Evolutionary conservation across 495 filamentous ascomycete species (phyloP).

Genomic region (Aspergillus olivimuriae): DNA sequence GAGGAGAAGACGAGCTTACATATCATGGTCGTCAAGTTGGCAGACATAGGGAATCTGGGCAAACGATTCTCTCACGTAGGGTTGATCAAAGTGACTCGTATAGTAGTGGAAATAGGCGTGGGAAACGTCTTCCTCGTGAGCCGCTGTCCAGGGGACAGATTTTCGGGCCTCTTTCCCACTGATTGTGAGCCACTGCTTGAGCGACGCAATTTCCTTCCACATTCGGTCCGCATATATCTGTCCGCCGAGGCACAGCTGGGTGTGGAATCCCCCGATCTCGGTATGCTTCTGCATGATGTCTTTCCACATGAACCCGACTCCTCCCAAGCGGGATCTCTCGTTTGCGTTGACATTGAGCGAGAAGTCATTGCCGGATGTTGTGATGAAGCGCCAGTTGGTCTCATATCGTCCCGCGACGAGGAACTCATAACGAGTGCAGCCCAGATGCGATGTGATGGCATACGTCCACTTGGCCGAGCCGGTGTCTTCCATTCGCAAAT

Average conservation of each 20-base stretch:
- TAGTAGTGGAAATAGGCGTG: slow-evolving; percentile 99
- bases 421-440: slow-evolving; percentile 96
- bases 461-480: slow-evolving; percentile 91
- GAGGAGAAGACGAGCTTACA: slow-evolving; percentile 52
- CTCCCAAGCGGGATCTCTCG: slow-evolving; percentile 78
- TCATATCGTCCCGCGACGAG: slow-evolving; percentile 89
- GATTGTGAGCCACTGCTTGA: slow-evolving; percentile 90
- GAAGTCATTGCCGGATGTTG: slow-evolving; percentile 94
- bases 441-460: slow-evolving; percentile 92
- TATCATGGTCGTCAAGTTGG: slow-evolving; percentile 94
- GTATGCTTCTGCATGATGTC: slow-evolving; percentile 96
- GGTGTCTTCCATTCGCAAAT: slow-evolving; percentile 82
- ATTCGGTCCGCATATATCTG: slow-evolving; percentile 95
- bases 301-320: slow-evolving; percentile 95
- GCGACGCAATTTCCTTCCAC: slow-evolving; percentile 89
- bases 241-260: slow-evolving; percentile 83
- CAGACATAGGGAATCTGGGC: slow-evolving; percentile 94
- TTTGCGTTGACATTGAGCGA: slow-evolving; percentile 76
- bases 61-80: slow-evolving; percentile 86
- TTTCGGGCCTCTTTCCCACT: slow-evolving; percentile 88
- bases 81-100: slow-evolving; percentile 94
- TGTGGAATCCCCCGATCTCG: slow-evolving; percentile 92
- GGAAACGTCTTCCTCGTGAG: slow-evolving; percentile 88
- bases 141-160: slow-evolving; percentile 82
- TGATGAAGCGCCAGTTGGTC: slow-evolving; percentile 93